Percentiles rank a stretch among this genome's conserved stretches.
phyloP scores from a whole-genome alignment of 345 rosid genomes.

The Gossypium mustelinum region DNA sequence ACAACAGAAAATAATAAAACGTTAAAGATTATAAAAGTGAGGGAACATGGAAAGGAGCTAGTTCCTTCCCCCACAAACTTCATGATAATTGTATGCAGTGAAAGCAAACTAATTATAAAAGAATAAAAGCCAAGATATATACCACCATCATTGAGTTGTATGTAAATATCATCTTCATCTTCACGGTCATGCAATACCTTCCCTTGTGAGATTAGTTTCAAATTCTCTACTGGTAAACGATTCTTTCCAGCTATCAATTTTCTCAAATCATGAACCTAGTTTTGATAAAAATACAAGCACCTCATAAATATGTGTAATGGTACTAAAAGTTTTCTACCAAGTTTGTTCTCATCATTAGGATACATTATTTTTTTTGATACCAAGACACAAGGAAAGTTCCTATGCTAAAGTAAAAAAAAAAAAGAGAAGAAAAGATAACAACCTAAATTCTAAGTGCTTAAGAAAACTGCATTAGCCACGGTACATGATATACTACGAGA shows the following conservation, averaged over 20 bases:
- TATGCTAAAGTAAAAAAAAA: too few species aligned
- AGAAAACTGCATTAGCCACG: too few species aligned
- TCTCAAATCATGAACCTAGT: constrained; percentile 64
- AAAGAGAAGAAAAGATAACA: too few species aligned
- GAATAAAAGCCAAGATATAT: constrained; percentile 8
- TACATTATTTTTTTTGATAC: too few species aligned
- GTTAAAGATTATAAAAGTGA: neutral
- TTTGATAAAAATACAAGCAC: constrained; percentile 14
- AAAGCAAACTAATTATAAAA: neutral
- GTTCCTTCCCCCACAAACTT: neutral
- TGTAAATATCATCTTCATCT: constrained; percentile 47
- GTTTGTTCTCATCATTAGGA: too few species aligned
- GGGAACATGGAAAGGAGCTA: neutral
- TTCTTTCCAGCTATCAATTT: constrained; percentile 50
- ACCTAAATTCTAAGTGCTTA: too few species aligned
- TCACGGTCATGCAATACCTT: constrained; percentile 51
- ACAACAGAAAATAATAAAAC: neutral
- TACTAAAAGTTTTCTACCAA: neutral
- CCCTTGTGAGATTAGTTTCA: constrained; percentile 68
- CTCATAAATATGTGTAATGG: neutral
- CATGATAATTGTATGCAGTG: neutral
- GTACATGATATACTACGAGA: too few species aligned
- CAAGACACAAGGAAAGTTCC: too few species aligned
- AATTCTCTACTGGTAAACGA: constrained; percentile 41
- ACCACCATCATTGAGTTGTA: constrained; percentile 55